phyloP scores from a whole-genome alignment of 257 asterid genomes.

The Striga asiatica region DNA sequence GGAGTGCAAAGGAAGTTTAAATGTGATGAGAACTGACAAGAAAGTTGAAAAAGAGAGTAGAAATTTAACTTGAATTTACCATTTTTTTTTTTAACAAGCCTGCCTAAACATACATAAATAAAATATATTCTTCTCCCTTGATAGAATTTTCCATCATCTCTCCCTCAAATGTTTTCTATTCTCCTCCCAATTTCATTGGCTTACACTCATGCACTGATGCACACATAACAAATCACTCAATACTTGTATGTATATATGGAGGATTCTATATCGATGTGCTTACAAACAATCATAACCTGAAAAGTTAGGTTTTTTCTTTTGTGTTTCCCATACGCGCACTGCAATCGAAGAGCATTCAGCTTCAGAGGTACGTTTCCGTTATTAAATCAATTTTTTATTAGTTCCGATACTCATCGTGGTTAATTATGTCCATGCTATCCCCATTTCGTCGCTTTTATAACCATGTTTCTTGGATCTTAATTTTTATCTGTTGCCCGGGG shows the following conservation, averaged over 20 bases:
- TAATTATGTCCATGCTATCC: slow-evolving; percentile 17
- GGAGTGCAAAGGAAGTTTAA: too few relatives aligned
- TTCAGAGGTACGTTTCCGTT: slow-evolving; percentile 34
- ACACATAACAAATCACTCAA: background rate
- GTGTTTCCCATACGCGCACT: slow-evolving; percentile 18
- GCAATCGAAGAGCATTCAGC: slow-evolving; percentile 33
- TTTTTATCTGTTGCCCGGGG: background rate
- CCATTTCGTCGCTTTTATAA: slow-evolving; percentile 11
- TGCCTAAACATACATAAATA: background rate
- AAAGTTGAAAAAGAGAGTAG: too few relatives aligned
- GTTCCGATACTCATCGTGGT: slow-evolving; percentile 21
- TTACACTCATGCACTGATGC: slow-evolving; percentile 14
- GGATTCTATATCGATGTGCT: too few relatives aligned
- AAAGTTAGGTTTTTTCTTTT: slow-evolving; percentile 27
- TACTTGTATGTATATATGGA: background rate
- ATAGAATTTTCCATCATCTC: slow-evolving; percentile 20
- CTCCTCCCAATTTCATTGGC: slow-evolving; percentile 21
- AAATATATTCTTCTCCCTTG: background rate
- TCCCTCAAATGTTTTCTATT: slow-evolving; percentile 15
- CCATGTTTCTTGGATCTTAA: slow-evolving; percentile 24
- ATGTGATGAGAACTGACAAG: too few relatives aligned
- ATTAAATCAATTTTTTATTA: slow-evolving; percentile 10
- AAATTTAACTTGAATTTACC: too few relatives aligned
- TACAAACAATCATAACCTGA: slow-evolving; percentile 18
- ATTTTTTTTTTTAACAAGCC: too few relatives aligned